phyloP scores from a whole-genome alignment of 345 rosid species.

The Rhodomyrtus tomentosa region DNA sequence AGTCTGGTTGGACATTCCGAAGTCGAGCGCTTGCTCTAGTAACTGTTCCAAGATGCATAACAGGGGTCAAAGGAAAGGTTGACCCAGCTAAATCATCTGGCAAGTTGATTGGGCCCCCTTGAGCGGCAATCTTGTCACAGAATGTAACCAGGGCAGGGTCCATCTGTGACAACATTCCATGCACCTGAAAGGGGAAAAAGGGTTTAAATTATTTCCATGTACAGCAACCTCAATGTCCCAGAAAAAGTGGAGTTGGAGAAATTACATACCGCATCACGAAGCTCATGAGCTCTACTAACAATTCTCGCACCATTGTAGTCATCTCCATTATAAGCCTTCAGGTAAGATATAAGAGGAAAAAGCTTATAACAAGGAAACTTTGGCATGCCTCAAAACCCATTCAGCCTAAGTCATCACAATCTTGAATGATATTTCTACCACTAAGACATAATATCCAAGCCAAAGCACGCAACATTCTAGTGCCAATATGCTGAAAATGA shows the following conservation, averaged over 20 bases:
- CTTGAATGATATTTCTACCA: not conserved
- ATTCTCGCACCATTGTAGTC: slow-evolving; percentile 96
- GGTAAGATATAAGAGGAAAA: not conserved
- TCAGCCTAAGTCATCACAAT: not conserved
- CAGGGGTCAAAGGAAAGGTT: slow-evolving; percentile 53
- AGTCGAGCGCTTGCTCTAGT: slow-evolving; percentile 92
- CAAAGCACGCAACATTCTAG: not conserved
- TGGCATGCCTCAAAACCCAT: not conserved
- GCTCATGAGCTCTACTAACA: slow-evolving; percentile 89
- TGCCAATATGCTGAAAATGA: not conserved
- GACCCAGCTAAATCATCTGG: slow-evolving; percentile 69
- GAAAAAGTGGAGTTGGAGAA: not conserved
- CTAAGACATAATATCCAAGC: not conserved
- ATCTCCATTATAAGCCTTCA: slow-evolving; percentile 83
- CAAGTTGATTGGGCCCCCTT: slow-evolving; percentile 76
- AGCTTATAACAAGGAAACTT: not conserved
- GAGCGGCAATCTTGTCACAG: slow-evolving; percentile 82
- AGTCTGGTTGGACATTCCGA: slow-evolving; percentile 84
- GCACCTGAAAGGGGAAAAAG: slow-evolving; percentile 42
- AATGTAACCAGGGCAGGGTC: slow-evolving; percentile 76
- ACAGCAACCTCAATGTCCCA: not conserved
- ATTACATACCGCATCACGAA: slow-evolving; percentile 73
- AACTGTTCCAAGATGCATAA: slow-evolving; percentile 62
- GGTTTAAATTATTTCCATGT: not conserved
- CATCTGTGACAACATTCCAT: slow-evolving; percentile 98